Percentiles rank a stretch among this genome's conserved stretches.
Conservation (phyloP, 2,329 filamentous ascomycete genomes). For the Ceratocystis huliohia region DNA sequence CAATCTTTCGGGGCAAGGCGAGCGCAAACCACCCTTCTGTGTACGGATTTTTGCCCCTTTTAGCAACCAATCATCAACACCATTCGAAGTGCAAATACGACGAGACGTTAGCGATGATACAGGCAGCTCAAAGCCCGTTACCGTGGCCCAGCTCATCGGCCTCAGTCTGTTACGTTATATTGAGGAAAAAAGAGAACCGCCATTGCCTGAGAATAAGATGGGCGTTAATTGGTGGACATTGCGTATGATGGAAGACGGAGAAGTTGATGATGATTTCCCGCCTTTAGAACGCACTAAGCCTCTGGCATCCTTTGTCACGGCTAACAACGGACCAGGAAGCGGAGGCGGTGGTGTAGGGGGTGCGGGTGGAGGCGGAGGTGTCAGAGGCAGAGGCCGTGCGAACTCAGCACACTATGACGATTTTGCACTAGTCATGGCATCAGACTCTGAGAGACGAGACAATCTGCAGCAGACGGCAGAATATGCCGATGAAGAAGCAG, state of each 20-base stretch:
- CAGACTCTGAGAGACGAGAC: conserved; percentile 51
- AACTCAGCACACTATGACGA: conserved; percentile 71
- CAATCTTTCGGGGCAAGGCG: conserved; percentile 62
- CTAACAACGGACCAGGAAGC: conserved; percentile 52
- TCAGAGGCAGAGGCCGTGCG: conserved; percentile 34
- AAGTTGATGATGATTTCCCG: conserved; percentile 76
- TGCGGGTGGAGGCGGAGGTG: conserved; percentile 41
- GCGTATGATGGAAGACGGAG: conserved; percentile 72
- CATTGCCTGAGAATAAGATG: conserved; percentile 49
- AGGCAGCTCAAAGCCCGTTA: conserved; percentile 47
- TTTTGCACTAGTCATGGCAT: conserved; percentile 65
- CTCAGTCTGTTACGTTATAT: conserved; percentile 66
- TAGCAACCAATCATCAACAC: conserved; percentile 49
- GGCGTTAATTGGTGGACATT: conserved; percentile 76
- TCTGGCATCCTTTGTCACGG: conserved; percentile 67
- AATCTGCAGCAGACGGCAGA: conserved; percentile 58
- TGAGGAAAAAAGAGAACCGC: conserved; percentile 60
- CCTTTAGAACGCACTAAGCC: conserved; percentile 61
- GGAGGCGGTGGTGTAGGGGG: conserved; percentile 44
- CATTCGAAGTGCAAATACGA: conserved; percentile 59
- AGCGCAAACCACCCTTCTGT: conserved; percentile 56
- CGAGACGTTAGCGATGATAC: conserved; percentile 57
- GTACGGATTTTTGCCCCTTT: conserved; percentile 68
- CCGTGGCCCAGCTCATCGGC: conserved; percentile 70
- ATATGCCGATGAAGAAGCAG: conserved; percentile 42